Evolutionary conservation across 768 basidiomycete genomes (phyloP), one percentile per base, ranked within the genome.

Genomic region (Tylopilus felleus): DNA sequence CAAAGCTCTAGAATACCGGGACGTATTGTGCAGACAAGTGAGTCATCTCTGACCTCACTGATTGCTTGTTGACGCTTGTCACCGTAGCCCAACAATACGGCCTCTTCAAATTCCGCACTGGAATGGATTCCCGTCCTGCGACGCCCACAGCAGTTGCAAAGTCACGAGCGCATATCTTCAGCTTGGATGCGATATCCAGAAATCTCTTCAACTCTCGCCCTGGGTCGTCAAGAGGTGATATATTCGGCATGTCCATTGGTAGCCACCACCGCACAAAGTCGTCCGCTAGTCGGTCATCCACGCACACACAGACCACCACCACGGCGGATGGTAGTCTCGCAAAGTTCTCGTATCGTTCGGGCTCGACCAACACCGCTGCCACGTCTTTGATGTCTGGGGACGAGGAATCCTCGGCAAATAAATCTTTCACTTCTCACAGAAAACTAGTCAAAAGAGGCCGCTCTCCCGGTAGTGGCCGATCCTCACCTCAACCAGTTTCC

Each of bases 161-260:
- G 36, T 77, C 81, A 17, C 76, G 82, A 57, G 89, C 85, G 2
- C 84, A 88, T n/a, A 90, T 93, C 47, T 93, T 96, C 65, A 85
- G 90, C 31, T 77, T 98, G 49, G 94, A 98, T 64, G 88, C 84
- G 19, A 87, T 98, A 60, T 93, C 92, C 19, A 82, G 92, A 41
- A 94, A 93, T 69, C 78, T 98, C 27, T 95, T 97, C 72, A 84
- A 80, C 61, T 67, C 81, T 7, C 81, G 84, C 3, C 80, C 86
- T 28, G 88, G 85, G 9, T 81, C 81, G 12, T 74, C 83, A 9
- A 83, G 85, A 73, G 81, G 80, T 29, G 91, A 94, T 58, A 76
- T 92, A 52, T 92, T 93, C 65, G 80, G 84, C 28, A 84, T 83
- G 5, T 85, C 86, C 0, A 81, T 88, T 33, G 86, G 79, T 61